phyloP scores from a whole-genome alignment of 129 eudicot species.

The Artemisia annua region DNA sequence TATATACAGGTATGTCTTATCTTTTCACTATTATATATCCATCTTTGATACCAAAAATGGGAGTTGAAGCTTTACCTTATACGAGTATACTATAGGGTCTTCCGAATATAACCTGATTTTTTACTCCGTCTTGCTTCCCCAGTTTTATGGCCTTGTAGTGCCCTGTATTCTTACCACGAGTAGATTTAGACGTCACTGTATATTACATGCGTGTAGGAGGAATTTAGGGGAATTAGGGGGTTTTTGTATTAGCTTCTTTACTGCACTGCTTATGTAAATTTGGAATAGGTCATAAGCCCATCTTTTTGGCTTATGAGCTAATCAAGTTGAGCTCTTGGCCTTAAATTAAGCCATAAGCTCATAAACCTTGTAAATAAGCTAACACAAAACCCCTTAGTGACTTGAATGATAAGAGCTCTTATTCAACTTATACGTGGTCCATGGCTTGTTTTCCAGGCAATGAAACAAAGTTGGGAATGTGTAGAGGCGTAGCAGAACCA shows the following conservation, averaged over 20 bases:
- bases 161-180: background rate
- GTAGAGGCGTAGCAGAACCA: slow-evolving; percentile 98
- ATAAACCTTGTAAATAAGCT: too few relatives aligned
- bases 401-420: background rate
- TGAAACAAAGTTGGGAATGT: slow-evolving; percentile 96
- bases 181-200: background rate
- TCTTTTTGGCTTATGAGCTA: too few relatives aligned
- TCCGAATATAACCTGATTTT: background rate
- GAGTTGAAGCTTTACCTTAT: background rate
- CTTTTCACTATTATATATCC: background rate
- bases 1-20: slow-evolving; percentile 76
- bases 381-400: too few relatives aligned
- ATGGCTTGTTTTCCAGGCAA: slow-evolving; percentile 56
- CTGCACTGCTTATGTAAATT: too few relatives aligned
- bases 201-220: background rate
- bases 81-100: background rate
- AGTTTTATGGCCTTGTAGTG: background rate
- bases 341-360: too few relatives aligned
- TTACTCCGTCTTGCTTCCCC: background rate
- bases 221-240: background rate
- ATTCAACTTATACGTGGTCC: background rate
- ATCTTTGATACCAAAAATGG: slow-evolving; percentile 5
- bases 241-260: too few relatives aligned
- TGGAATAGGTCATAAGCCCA: too few relatives aligned
- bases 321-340: too few relatives aligned